These are phyloP conservation scores for Tolypocladium nubicola DNA, from an alignment of 2,329 filamentous ascomycete genomes.

Conservation along the genomic window DNA sequence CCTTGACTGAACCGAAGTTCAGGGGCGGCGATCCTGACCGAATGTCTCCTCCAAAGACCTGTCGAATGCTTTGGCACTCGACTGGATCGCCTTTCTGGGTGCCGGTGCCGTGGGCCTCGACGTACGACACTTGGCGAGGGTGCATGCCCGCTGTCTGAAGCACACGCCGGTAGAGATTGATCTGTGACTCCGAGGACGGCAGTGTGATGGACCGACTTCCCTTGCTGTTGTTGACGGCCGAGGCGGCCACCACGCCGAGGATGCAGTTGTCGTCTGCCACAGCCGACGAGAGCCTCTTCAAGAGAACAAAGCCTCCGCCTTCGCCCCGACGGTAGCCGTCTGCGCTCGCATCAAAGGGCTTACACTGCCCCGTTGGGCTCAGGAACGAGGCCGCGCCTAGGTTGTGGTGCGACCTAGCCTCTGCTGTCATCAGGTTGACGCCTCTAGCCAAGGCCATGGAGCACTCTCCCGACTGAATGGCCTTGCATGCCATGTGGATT, in stretches of 20 bases:
- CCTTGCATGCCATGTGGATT: slow-evolving; percentile 19
- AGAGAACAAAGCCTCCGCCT: slow-evolving; percentile 28
- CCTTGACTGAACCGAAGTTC: slow-evolving; percentile 19
- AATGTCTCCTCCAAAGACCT: slow-evolving; percentile 6
- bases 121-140: slow-evolving; percentile 14
- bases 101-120: slow-evolving; percentile 36
- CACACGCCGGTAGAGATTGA: slow-evolving; percentile 14
- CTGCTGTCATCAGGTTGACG: slow-evolving; percentile 23
- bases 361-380: slow-evolving; percentile 15
- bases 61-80: slow-evolving; percentile 18
- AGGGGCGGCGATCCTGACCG: slow-evolving; percentile 1
- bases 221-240: slow-evolving; percentile 21
- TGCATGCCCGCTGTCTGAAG: slow-evolving; percentile 12
- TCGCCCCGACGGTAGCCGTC: slow-evolving; percentile 43
- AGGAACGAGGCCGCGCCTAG: slow-evolving; percentile 12
- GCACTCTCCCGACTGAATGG: slow-evolving; percentile 18
- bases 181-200: slow-evolving; percentile 15
- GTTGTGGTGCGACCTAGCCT: slow-evolving; percentile 9
- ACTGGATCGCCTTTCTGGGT: slow-evolving; percentile 35
- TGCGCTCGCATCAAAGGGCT: slow-evolving; percentile 14
- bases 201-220: slow-evolving; percentile 11
- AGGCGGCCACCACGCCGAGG: slow-evolving; percentile 27
- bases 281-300: slow-evolving; percentile 39
- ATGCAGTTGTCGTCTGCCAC: slow-evolving; percentile 38
- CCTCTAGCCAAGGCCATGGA: slow-evolving; percentile 24